Percentiles rank a stretch among this genome's conserved stretches.
phyloP scores from a whole-genome alignment of 768 basidiomycete species.

The Fomitopsis serialis region DNA sequence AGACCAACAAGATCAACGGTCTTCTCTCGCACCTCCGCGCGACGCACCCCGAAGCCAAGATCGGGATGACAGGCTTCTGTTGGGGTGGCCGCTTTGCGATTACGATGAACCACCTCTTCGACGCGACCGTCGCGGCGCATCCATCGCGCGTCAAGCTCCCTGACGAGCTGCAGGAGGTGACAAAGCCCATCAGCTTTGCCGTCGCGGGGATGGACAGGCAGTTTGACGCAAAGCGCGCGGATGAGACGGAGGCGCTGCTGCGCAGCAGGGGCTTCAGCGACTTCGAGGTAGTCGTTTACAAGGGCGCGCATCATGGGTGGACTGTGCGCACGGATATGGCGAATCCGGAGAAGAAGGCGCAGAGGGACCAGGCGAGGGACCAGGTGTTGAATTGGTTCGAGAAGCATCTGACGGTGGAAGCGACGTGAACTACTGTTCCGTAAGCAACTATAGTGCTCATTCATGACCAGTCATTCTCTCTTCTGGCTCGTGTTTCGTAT shows the following conservation, averaged over 20 bases:
- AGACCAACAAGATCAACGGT: constrained; percentile 7
- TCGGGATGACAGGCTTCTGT: constrained; percentile 18
- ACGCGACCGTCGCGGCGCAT: constrained; percentile 15
- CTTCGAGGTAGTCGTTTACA: constrained; percentile 15
- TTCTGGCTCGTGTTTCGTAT: too few relatives aligned
- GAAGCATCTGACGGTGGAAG: constrained; percentile 4
- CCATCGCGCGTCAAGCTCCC: constrained; percentile 15
- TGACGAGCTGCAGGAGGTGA: constrained; percentile 10
- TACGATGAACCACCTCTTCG: constrained; percentile 14
- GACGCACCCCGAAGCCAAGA: constrained; percentile 5
- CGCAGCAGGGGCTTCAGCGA: constrained; percentile 1
- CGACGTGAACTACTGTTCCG: not conserved
- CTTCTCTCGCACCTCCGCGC: constrained; percentile 7
- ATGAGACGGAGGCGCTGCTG: constrained; percentile 10
- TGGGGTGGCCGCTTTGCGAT: constrained; percentile 19
- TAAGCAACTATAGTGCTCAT: not conserved
- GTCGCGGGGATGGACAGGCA: constrained; percentile 6
- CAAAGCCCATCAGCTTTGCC: constrained; percentile 13
- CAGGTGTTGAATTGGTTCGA: constrained; percentile 14
- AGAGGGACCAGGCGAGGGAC: constrained; percentile 13
- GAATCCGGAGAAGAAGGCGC: constrained; percentile 12
- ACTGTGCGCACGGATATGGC: constrained; percentile 9
- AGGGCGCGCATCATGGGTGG: constrained; percentile 14
- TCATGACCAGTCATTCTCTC: too few relatives aligned
- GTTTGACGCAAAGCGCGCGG: constrained; percentile 5